Evolutionary conservation across 1,284 basidiomycete genomes (phyloP).

Genomic region (Apiotrichum veenhuisii): DNA sequence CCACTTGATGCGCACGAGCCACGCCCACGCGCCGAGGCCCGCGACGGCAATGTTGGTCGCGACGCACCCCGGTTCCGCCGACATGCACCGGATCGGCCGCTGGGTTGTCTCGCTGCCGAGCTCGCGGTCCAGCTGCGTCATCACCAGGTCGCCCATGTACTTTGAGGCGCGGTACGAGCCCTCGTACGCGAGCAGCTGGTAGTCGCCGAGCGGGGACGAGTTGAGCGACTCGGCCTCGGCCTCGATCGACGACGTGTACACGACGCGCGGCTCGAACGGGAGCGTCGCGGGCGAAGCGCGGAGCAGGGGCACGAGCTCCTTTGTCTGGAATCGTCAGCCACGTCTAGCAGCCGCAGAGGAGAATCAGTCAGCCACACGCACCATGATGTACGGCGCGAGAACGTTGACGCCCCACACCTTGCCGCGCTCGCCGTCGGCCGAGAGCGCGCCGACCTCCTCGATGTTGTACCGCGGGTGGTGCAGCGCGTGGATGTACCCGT

Average conservation of each 20-base stretch:
- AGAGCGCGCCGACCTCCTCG: slow-evolving; percentile 62
- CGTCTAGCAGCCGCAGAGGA: background rate
- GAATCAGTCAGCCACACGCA: slow-evolving; percentile 54
- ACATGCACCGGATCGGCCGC: slow-evolving; percentile 57
- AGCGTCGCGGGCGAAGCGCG: slow-evolving; percentile 36
- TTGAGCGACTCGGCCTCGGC: slow-evolving; percentile 58
- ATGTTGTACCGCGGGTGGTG: slow-evolving; percentile 62
- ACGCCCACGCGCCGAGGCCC: slow-evolving; percentile 36
- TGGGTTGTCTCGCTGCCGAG: slow-evolving; percentile 39
- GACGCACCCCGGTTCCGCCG: slow-evolving; percentile 70
- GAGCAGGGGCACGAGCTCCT: slow-evolving; percentile 44
- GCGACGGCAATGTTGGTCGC: slow-evolving; percentile 60
- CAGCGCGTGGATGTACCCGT: slow-evolving; percentile 51
- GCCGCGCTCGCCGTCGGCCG: slow-evolving; percentile 65
- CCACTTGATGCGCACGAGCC: slow-evolving; percentile 56
- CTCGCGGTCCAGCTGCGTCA: slow-evolving; percentile 57
- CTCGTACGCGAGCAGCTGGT: slow-evolving; percentile 63
- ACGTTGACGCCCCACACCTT: slow-evolving; percentile 82
- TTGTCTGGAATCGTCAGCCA: slow-evolving; percentile 23
- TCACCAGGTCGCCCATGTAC: slow-evolving; percentile 73
- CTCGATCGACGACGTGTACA: slow-evolving; percentile 78
- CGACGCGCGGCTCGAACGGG: slow-evolving; percentile 58
- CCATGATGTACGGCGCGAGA: slow-evolving; percentile 71
- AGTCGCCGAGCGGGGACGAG: slow-evolving; percentile 56
- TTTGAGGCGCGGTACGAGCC: slow-evolving; percentile 72